Evolutionary conservation across 1,284 basidiomycete genomes (phyloP).

Genomic region (Schizophyllum amplum): DNA sequence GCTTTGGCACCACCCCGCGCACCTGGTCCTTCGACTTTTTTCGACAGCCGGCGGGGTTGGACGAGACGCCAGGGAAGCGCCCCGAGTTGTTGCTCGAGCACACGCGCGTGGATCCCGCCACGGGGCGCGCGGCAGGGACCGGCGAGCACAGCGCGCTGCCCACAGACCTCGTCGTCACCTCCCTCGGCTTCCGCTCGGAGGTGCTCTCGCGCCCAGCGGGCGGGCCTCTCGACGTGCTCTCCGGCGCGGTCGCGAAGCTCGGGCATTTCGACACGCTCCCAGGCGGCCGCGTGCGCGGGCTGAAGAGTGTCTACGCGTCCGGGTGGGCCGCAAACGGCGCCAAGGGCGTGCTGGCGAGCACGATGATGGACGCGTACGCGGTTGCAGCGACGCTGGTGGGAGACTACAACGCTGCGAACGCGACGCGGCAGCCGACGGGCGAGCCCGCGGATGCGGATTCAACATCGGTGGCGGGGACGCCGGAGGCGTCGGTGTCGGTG

Average conservation of each 20-base stretch:
- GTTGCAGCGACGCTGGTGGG: constrained; percentile 65
- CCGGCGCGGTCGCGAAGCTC: constrained; percentile 43
- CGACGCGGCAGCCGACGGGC: constrained; percentile 13
- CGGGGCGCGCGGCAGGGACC: constrained; percentile 50
- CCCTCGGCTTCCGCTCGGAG: constrained; percentile 81
- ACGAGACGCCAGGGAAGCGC: constrained; percentile 17
- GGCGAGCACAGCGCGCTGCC: constrained; percentile 41
- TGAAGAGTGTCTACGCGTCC: constrained; percentile 77
- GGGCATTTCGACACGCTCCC: constrained; percentile 43
- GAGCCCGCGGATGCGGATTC: constrained; percentile 15
- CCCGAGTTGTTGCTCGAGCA: constrained; percentile 47
- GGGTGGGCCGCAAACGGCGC: constrained; percentile 95
- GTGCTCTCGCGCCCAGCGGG: constrained; percentile 23
- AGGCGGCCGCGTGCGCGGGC: constrained; percentile 38
- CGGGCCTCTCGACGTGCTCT: constrained; percentile 9
- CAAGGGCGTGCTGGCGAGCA: constrained; percentile 86
- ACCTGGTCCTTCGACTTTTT: constrained; percentile 82
- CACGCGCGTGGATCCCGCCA: constrained; percentile 46
- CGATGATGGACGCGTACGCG: constrained; percentile 89
- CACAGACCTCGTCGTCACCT: constrained; percentile 82
- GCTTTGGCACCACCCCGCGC: constrained; percentile 41
- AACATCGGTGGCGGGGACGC: constrained; percentile 7
- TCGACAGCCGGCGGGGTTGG: constrained; percentile 55
- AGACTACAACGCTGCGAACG: constrained; percentile 31
- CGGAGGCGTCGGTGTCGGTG: constrained; percentile 8